Base-by-base conservation (phyloP, 2,329 filamentous ascomycete genomes). In the Fusarium sp. region DNA sequence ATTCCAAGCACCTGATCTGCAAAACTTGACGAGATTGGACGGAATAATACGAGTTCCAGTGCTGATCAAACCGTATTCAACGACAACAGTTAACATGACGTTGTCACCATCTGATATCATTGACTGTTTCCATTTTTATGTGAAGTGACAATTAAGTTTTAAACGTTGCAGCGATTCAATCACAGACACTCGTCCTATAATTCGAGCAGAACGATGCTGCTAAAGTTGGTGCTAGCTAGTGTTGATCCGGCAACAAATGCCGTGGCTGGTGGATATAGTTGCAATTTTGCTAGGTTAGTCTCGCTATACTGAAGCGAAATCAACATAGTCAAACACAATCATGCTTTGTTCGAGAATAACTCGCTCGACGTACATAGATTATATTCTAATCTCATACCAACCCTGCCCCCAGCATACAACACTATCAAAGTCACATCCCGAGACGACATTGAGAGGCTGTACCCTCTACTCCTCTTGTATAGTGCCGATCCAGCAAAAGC, bases 1-100 rank as follows among this genome's bases (percentile, higher is more conserved):
- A 41, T 59, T 59, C 33, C 22, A 38, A n/a, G 33, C 20, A 33
- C 35, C 53, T 20, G 65, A 68, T 68, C 44, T 31, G 25, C 64
- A 67, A 35, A 54, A 31, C 20, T 29, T 12, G 39, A 49, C 25
- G 15, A 47, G n/a, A 47, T 44, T 53, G 36, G 36, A 22, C 31
- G 3, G 17, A 15, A 36, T 15, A 52, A 42, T 41, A 55, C 57
- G 64, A 56, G 27, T 33, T 25, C 8, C 7, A 33, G 39, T 22
- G 65, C 36, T 45, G 65, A 64, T 68, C 65, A 42, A 20, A 22
- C 14, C 57, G 35, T 46, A 25, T 49, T 29, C 25, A 38, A 49
- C 36, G 27, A 36, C 57, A 41, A 29, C 27, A 45, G 17, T 17
- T 18, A 18, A 29, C 56, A 56, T 57, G 57, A 64, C 15, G 35